A percentile compares a stretch with the other conserved stretches of the same genome.
Evolutionary conservation across 225 moss, liverwort and hornwort species (phyloP).

Genomic region (Rhytidiadelphus loreus): DNA sequence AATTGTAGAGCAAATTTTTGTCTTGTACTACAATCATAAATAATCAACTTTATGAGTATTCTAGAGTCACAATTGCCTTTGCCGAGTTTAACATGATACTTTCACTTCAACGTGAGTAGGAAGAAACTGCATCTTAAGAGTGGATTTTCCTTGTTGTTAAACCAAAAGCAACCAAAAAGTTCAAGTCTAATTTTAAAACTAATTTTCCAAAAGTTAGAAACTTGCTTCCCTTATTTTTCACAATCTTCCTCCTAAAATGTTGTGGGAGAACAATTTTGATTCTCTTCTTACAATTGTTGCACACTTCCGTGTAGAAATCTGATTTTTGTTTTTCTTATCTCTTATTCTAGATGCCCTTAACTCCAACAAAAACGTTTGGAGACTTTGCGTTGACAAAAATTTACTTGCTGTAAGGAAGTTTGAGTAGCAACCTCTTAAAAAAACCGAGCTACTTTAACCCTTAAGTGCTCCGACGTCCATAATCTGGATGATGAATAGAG

Average conservation of each 20-base stretch:
- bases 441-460: neutral
- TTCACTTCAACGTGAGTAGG: neutral
- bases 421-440: neutral
- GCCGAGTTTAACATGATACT: neutral
- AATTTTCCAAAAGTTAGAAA: neutral
- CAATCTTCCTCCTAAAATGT: neutral
- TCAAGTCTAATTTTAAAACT: neutral
- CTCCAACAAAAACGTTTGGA: neutral
- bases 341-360: fast-evolving
- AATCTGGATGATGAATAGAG: no score
- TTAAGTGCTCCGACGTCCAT: no score
- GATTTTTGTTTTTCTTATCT: fast-evolving
- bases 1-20: fast-evolving
- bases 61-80: no score
- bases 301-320: neutral
- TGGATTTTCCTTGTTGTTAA: neutral
- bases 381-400: fast-evolving
- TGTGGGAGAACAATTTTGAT: neutral
- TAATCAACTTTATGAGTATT: neutral
- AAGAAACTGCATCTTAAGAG: neutral
- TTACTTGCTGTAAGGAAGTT: neutral
- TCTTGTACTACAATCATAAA: fast-evolving
- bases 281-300: neutral
- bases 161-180: neutral
- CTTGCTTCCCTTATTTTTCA: neutral